phyloP scores from a whole-genome alignment of 495 filamentous ascomycete genomes.

The Xylaria acuta region DNA sequence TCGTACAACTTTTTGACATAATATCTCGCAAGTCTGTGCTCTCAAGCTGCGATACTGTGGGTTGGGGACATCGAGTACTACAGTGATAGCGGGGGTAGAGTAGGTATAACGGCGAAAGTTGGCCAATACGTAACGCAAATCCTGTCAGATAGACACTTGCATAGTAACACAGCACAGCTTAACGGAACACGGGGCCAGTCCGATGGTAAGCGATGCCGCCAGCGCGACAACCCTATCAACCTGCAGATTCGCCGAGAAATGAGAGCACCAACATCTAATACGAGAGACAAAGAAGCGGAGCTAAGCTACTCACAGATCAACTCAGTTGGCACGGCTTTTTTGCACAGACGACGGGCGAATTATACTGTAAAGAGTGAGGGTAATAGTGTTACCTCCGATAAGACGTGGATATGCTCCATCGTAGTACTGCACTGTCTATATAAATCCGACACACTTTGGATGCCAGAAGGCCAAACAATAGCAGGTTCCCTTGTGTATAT shows the following conservation, averaged over 20 bases:
- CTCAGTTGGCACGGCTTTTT: background rate
- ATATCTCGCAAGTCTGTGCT: background rate
- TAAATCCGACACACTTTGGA: conserved; percentile 3
- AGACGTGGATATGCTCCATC: conserved; percentile 1
- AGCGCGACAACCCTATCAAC: background rate
- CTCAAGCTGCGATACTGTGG: background rate
- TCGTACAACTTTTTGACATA: background rate
- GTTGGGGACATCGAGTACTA: background rate
- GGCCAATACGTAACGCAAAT: background rate
- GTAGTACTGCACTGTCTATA: conserved; percentile 2
- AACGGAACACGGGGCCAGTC: background rate
- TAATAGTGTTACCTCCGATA: background rate
- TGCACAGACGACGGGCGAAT: background rate
- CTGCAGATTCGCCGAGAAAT: background rate
- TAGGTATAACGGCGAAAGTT: background rate
- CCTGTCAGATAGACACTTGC: conserved; percentile 13
- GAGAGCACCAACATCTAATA: background rate
- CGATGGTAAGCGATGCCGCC: background rate
- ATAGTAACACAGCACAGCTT: background rate
- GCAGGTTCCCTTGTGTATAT: background rate
- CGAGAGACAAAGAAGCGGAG: background rate
- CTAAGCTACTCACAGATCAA: background rate
- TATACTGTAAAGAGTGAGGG: background rate
- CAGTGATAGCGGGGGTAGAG: background rate
- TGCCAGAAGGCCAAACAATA: background rate